Evolutionary conservation across 306 rosid genomes (phyloP).

Genomic region (Sechiopsis laciniata): DNA sequence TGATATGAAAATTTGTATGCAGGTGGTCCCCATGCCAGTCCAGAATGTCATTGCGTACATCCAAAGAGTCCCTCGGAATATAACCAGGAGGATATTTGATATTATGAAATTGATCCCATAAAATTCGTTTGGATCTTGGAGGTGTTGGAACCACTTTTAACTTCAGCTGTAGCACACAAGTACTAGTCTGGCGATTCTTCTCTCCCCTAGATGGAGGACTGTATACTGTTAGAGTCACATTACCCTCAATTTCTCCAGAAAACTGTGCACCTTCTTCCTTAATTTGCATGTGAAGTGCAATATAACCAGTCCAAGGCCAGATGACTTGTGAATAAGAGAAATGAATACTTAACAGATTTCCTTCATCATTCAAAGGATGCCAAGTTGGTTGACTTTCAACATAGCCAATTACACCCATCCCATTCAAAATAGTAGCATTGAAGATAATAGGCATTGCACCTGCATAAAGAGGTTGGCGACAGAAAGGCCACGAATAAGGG

Average conservation of each 20-base stretch:
- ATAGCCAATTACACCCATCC: slow-evolving; percentile 90
- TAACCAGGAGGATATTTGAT: slow-evolving; percentile 97
- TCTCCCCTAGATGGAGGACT: slow-evolving; percentile 85
- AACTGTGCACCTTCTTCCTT: slow-evolving; percentile 84
- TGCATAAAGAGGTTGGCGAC: slow-evolving; percentile 94
- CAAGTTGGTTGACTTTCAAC: slow-evolving; percentile 76
- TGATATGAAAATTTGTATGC: slow-evolving; percentile 88
- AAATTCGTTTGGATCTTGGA: slow-evolving; percentile 65
- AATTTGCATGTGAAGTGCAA: slow-evolving; percentile 93
- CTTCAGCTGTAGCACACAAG: slow-evolving; percentile 83
- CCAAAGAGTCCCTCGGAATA: slow-evolving; percentile 94
- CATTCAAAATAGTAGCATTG: slow-evolving; percentile 91
- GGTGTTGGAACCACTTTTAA: slow-evolving; percentile 85
- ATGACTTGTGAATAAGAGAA: slow-evolving; percentile 75
- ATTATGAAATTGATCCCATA: slow-evolving; percentile 98
- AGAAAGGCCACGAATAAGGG: slow-evolving; percentile 96
- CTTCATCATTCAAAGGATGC: slow-evolving; percentile 85
- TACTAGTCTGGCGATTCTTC: slow-evolving; percentile 41
- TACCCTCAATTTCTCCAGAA: slow-evolving; percentile 89
- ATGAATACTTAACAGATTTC: slow-evolving; percentile 85
- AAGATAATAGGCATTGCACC: slow-evolving; percentile 97
- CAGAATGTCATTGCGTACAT: slow-evolving; percentile 95
- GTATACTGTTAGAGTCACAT: slow-evolving; percentile 68
- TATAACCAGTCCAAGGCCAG: slow-evolving; percentile 99
- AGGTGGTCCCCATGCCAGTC: slow-evolving; percentile 99